phyloP scores from a whole-genome alignment of 2,329 filamentous ascomycete genomes.

The Fusarium acutatum region DNA sequence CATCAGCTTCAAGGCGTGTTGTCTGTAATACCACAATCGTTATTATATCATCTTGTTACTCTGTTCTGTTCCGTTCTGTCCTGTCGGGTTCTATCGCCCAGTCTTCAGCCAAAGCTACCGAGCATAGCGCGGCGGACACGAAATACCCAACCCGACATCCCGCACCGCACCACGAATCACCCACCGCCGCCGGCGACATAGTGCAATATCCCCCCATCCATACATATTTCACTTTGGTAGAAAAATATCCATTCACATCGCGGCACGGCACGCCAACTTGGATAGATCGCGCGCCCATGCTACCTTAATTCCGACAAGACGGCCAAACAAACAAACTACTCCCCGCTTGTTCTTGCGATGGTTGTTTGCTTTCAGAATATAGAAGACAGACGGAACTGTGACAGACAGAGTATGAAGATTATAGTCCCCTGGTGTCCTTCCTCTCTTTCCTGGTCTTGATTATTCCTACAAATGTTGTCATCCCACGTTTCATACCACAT shows the following conservation, averaged over 20 bases:
- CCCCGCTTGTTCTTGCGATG: constrained; percentile 6
- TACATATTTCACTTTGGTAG: constrained; percentile 17
- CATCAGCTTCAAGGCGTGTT: constrained; percentile 7
- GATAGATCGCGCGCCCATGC: constrained; percentile 17
- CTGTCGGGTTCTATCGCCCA: not conserved
- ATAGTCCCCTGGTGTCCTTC: not conserved
- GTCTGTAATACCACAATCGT: constrained; percentile 11
- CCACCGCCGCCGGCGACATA: constrained; percentile 17
- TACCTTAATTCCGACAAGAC: constrained; percentile 26
- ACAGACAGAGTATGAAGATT: constrained; percentile 5
- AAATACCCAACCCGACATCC: constrained; percentile 19
- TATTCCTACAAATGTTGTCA: not conserved
- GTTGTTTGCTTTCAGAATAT: constrained; percentile 4
- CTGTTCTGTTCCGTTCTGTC: constrained; percentile 3
- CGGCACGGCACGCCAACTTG: constrained; percentile 17
- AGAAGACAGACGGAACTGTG: constrained; percentile 17
- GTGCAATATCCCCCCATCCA: constrained; percentile 8
- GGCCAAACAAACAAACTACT: constrained; percentile 21
- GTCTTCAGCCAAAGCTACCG: constrained; percentile 17
- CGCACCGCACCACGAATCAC: constrained; percentile 10
- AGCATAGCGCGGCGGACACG: constrained; percentile 29
- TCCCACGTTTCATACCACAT: constrained; percentile 4
- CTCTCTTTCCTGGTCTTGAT: not conserved
- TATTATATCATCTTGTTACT: not conserved
- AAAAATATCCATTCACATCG: constrained; percentile 4